Evolutionary conservation across 1,284 basidiomycete genomes (phyloP), one percentile per base, ranked within the genome.

Genomic region (Ganoderma sp.): DNA sequence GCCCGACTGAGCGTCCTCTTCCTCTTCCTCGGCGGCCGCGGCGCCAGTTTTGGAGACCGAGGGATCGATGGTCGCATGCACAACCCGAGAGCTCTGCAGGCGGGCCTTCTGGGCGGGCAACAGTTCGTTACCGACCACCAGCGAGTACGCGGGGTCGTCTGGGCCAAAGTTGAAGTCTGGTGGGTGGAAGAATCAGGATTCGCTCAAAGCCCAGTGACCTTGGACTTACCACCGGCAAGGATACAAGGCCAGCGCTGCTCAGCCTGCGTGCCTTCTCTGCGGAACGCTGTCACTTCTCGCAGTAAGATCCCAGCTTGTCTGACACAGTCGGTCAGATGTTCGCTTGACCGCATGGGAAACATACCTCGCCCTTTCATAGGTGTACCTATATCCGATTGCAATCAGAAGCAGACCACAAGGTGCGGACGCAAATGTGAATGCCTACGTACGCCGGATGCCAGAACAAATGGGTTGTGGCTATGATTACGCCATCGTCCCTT

Each of bases 121-220:
- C 37, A 96, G 78, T 12, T 83, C 74, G 67, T 88, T 84, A 15
- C 88, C 86, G 1, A 90, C 86, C 12, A 97, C 79, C n/a, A 99
- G 84, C 28, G 92, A 88, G 78, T 99, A 99, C 0, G 90, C 89
- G 2, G 93, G 85, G 77, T 98, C 97, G 71, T 87, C 87, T 0
- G 97, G 97, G 45, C 90, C 83, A 65, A 96, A 96, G 79, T 99
- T 99, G 81, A 99, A 96, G 79, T 99, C 97, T 96, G 73, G n/a
- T 7, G 22, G 22, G 25, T 15, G n/a, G 37, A n/a, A 14, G 22
- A 28, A 28, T 60, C 37, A 39, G 37, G 37, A 22, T 17, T 39
- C 56, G 32, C 32, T 32, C 43, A 4, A 9, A 22, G 15, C 22
- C 8, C 28, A 41, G 41, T 41, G 3, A 6, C 14, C 2, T 41